Evolutionary conservation across 768 basidiomycete species (phyloP).

Genomic region (Stropharia rugosoannulata): DNA sequence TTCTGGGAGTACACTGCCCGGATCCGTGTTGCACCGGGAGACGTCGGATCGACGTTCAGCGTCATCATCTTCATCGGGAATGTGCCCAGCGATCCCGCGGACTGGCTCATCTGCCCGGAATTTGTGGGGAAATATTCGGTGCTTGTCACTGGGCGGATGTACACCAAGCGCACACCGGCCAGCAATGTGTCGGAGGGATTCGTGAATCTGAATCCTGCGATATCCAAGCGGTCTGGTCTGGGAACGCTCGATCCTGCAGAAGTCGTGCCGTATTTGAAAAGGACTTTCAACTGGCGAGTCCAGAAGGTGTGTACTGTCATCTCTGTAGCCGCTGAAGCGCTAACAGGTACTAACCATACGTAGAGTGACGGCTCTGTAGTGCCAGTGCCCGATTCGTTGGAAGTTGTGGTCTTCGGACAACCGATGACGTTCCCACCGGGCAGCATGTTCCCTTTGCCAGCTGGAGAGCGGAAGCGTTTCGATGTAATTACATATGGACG

Average conservation of each 20-base stretch:
- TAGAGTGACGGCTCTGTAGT: slow-evolving; percentile 1
- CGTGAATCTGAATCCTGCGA: slow-evolving; percentile 34
- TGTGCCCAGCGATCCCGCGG: slow-evolving; percentile 32
- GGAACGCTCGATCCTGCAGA: slow-evolving; percentile 28
- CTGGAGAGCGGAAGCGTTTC: slow-evolving; percentile 1
- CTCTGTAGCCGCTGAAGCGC: too few species aligned
- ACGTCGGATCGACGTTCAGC: slow-evolving; percentile 38
- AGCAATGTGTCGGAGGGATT: slow-evolving; percentile 34
- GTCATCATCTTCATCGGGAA: slow-evolving; percentile 46
- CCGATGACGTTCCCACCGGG: slow-evolving; percentile 6
- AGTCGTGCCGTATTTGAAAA: slow-evolving; percentile 34
- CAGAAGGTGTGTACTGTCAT: slow-evolving; percentile 25
- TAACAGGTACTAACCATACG: neutral
- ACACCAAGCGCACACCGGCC: neutral
- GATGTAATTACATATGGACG: slow-evolving; percentile 9
- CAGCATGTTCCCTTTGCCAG: slow-evolving; percentile 6
- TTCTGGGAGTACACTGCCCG: slow-evolving; percentile 43
- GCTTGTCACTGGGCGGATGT: slow-evolving; percentile 23
- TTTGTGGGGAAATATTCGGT: slow-evolving; percentile 43
- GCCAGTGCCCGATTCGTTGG: neutral
- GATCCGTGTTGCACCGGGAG: slow-evolving; percentile 40
- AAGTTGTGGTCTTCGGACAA: slow-evolving; percentile 8
- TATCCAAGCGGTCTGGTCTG: slow-evolving; percentile 24
- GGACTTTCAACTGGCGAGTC: slow-evolving; percentile 37
- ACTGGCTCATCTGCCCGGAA: slow-evolving; percentile 32